A percentile compares a stretch with the other conserved stretches of the same genome.
Conservation (phyloP, 495 filamentous ascomycete species). For the Thermochaetoides thermophila region DNA sequence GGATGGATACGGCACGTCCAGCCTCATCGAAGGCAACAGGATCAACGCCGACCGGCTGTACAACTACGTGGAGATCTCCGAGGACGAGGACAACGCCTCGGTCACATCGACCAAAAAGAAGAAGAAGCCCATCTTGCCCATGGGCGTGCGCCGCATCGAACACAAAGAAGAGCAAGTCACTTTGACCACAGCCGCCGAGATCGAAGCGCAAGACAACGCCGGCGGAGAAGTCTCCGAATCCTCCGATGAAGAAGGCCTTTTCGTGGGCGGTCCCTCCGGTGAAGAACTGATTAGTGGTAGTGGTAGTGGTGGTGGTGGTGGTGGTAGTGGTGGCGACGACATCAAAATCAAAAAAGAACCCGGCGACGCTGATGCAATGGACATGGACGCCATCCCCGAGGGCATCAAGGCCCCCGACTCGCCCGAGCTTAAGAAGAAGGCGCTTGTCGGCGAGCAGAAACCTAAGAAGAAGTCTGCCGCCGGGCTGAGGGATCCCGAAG, state of each 20-base stretch:
- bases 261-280: slow-evolving; percentile 16
- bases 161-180: slow-evolving; percentile 37
- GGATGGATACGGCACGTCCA: slow-evolving; percentile 11
- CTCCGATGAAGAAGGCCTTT: slow-evolving; percentile 29
- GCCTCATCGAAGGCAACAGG: slow-evolving; percentile 17
- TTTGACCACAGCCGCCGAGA: slow-evolving; percentile 38
- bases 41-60: slow-evolving; percentile 31
- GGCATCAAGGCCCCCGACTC: slow-evolving; percentile 17
- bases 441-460: slow-evolving; percentile 11
- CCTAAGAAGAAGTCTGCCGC: slow-evolving; percentile 16
- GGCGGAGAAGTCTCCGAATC: slow-evolving; percentile 23
- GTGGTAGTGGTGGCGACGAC: slow-evolving; percentile 21
- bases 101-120: slow-evolving; percentile 7
- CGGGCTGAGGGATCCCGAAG: slow-evolving; percentile 22
- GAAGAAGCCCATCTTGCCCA: slow-evolving; percentile 16
- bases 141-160: slow-evolving; percentile 38
- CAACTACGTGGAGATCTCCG: slow-evolving; percentile 14
- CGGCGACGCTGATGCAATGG: slow-evolving; percentile 16
- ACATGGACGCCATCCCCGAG: slow-evolving; percentile 25
- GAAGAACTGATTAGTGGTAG: slow-evolving; percentile 6
- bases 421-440: slow-evolving; percentile 20
- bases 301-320: slow-evolving; percentile 13
- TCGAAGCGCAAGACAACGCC: slow-evolving; percentile 22
- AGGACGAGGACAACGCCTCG: slow-evolving; percentile 14
- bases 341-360: slow-evolving; percentile 19